These are phyloP conservation scores for Phyllosticta citrichinensis DNA, from an alignment of 2,329 filamentous ascomycete species.

Conservation along the genomic window DNA sequence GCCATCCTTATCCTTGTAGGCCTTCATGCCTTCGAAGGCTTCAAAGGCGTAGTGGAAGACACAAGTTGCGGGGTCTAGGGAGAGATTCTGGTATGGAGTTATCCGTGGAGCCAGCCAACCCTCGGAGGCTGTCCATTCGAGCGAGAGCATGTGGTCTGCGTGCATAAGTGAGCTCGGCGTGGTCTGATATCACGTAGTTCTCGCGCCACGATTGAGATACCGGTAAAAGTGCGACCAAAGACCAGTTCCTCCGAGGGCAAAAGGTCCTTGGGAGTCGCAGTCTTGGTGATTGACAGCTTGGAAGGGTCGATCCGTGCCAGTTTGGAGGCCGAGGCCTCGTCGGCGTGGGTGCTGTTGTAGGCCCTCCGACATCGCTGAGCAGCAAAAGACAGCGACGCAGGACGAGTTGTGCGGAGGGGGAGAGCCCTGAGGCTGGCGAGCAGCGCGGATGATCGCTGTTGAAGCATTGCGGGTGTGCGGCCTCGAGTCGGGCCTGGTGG, in stretches of 20 bases:
- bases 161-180: not conserved
- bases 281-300: conserved; percentile 65
- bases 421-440: conserved; percentile 32
- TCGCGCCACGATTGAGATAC: conserved; percentile 34
- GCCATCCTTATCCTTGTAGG: conserved; percentile 79
- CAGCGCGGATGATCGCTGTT: conserved; percentile 38
- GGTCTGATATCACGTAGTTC: not conserved
- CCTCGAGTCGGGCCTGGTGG: not conserved
- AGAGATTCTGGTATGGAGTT: conserved; percentile 91
- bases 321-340: conserved; percentile 26
- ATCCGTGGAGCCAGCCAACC: conserved; percentile 82
- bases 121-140: conserved; percentile 79
- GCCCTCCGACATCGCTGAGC: conserved; percentile 38
- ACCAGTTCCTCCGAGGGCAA: conserved; percentile 70
- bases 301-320: conserved; percentile 65
- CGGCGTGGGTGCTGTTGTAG: conserved; percentile 36
- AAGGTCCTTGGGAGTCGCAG: conserved; percentile 62
- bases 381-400: conserved; percentile 18
- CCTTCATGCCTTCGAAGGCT: conserved; percentile 99
- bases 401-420: conserved; percentile 10
- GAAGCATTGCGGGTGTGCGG: conserved; percentile 24
- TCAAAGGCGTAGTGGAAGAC: conserved; percentile 99
- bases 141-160: conserved; percentile 88
- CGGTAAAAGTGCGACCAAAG: conserved; percentile 86
- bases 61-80: conserved; percentile 88